phyloP scores from a whole-genome alignment of 108 stramenopile species.

The Nitzschia palea region DNA sequence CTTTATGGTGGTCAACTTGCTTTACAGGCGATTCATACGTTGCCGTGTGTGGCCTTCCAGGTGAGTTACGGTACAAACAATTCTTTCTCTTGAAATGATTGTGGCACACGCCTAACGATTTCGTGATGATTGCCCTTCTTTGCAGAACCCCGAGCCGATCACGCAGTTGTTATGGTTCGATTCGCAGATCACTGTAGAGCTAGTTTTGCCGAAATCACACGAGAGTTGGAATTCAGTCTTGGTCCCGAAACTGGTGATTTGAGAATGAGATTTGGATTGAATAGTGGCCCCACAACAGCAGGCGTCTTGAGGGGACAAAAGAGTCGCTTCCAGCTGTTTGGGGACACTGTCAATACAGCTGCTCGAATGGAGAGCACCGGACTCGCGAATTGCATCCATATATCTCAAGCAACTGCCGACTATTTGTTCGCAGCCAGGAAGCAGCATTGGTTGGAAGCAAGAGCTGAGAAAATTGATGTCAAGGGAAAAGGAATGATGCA shows the following conservation, averaged over 20 bases:
- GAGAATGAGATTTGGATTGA: conserved; percentile 41
- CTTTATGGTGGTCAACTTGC: no score
- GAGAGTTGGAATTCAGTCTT: neutral
- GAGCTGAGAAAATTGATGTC: conserved; percentile 27
- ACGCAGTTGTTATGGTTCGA: conserved; percentile 15
- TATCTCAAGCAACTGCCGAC: conserved; percentile 38
- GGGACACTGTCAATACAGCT: conserved; percentile 29
- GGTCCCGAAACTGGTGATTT: conserved; percentile 13
- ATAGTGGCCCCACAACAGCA: conserved; percentile 31
- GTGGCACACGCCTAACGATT: no score
- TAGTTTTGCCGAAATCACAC: neutral
- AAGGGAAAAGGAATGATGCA: conserved; percentile 46
- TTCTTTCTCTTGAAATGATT: no score
- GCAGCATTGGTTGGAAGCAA: conserved; percentile 30
- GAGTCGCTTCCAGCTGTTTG: conserved; percentile 21
- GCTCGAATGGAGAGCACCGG: conserved; percentile 56
- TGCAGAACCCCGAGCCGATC: conserved; percentile 11
- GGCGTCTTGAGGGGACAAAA: conserved; percentile 15
- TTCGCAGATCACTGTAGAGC: conserved; percentile 13
- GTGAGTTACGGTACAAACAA: neutral
- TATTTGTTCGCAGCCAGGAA: conserved; percentile 30
- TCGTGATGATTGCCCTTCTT: neutral
- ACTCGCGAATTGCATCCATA: conserved; percentile 29
- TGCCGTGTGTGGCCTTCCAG: neutral
- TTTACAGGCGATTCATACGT: conserved; percentile 2